Base-by-base conservation (phyloP, 768 basidiomycete species). In the Lentinula edodes region DNA sequence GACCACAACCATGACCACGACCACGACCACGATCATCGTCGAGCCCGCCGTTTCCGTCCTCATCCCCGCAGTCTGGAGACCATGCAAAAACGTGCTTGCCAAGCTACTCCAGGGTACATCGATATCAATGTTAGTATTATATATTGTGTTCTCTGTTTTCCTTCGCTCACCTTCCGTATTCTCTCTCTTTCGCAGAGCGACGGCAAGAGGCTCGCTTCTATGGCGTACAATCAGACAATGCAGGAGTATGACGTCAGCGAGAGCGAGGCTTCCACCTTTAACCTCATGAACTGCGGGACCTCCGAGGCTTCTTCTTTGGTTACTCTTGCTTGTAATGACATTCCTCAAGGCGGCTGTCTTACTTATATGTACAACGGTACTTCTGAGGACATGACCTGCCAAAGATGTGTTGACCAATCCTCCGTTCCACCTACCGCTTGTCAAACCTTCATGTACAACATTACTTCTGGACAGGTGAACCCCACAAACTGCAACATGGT, bases 371-470 rank as follows among this genome's bases (percentile, higher is more conserved):
- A 28, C 38, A 42, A 60, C 41, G 39, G 50, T 51, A 13, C 42
- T 51, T 32, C 35, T 8, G 50, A 51, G 7, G 18, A 35, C 20
- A 35, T 60, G 50, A 60, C 51, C 13, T 52, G 48, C 12, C 50
- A 52, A 23, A 34, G 42, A 13, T 60, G 58, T 34, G 23, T 39
- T 18, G 36, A 32, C 28, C 42, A 32, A 32, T 23, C 32, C 20
- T 39, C 59, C 23, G 34, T 39, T 16, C 20, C 34, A 43, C 38
- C 12, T 34, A 23, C 18, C 7, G 55, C 55, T 10, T 38, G 58
- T n/a, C 59, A 60, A 38, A 35, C 16, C 8, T 60, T 60, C 34
- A 12, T 41, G 41, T 60, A 52, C 39, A 50, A 52, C 59, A 16
- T 13, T n/a, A 52, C 51, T 10, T 51, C 48, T n/a, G 51, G 50